Evolutionary conservation across 176 grass and related monocot species (phyloP), one percentile per base, ranked within the genome.

Genomic region (Oryza longistaminata): DNA sequence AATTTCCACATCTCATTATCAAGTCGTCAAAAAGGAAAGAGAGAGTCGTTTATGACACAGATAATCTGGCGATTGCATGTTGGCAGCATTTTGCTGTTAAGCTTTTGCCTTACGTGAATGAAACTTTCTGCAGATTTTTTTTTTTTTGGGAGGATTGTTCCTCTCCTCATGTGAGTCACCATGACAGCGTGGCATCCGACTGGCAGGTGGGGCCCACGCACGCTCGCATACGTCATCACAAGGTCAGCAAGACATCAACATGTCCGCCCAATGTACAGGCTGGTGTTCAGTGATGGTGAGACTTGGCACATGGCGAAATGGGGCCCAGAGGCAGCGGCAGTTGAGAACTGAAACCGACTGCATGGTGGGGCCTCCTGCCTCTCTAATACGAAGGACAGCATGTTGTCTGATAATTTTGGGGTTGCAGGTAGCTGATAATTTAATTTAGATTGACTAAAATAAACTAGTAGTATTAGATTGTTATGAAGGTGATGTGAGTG

Each of bases 171-270:
- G 29, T 58, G 34, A 66, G 67, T 44, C 81, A 7, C 43, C 81
- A 33, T 14, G 72, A 15, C 33, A 16, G 4, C 22, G 6, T 74
- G 64, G 64, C 73, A 70, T 58, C 61, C 75, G 34, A 35, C 11
- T 33, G 58, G 24, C 44, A 24, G 25, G 21, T 78, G 73, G 66
- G 44, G 21, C 44, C 68, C 78, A 25, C 48, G 34, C 9, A 44
- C 2, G 48, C 2, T 15, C 9, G 1, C 9, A 22, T 27, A 10
- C 65, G 64, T 90, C 89, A 87, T 25, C 16, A 11, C 79, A 75
- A 31, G 17, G 85, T 79, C 89, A 75, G 85, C 39, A 66, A 7
- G 62, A 25, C 75, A 49, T 70, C 69, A 83, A 22, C 75, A 62
- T 42, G 39, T 2, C 21, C 33, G 35, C 12, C 22, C 34, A 69